Percentiles rank a stretch among this genome's conserved stretches.
Conservation (phyloP, 129 eudicot genomes). For the Flaveria linearis region DNA sequence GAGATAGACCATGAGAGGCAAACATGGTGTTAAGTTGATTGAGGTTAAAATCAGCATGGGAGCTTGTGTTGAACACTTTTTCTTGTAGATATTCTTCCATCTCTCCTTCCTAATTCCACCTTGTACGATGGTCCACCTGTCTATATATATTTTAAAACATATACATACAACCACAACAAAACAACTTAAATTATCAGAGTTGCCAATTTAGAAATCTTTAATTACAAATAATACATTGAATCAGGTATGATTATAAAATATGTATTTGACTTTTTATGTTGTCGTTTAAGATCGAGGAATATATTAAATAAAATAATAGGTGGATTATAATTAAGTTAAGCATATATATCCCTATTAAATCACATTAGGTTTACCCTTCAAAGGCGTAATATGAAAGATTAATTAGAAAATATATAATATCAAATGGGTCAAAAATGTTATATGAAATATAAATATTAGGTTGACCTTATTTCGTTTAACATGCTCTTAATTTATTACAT, state of each 20-base stretch:
- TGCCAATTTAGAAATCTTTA: neutral
- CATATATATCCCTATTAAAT: too few species aligned
- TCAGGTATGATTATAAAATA: neutral
- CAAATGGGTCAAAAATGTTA: too few species aligned
- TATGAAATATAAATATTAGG: too few species aligned
- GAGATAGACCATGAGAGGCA: slow-evolving; percentile 59
- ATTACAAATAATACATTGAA: neutral
- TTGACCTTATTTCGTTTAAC: too few species aligned
- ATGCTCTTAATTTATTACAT: too few species aligned
- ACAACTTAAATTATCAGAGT: neutral
- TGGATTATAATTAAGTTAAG: too few species aligned
- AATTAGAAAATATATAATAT: too few species aligned
- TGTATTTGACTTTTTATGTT: too few species aligned
- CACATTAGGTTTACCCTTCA: too few species aligned
- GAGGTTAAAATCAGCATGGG: slow-evolving; percentile 55
- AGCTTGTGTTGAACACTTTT: slow-evolving; percentile 58
- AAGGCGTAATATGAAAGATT: too few species aligned
- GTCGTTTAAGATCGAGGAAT: too few species aligned
- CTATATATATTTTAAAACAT: slow-evolving; percentile 35
- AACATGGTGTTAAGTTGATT: slow-evolving; percentile 67
- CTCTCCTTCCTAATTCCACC: slow-evolving; percentile 79
- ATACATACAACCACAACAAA: neutral
- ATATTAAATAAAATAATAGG: too few species aligned
- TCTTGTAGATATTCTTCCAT: slow-evolving; percentile 67
- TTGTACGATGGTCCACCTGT: slow-evolving; percentile 74